phyloP scores from a whole-genome alignment of 192 early-diverging fungal species.

The Backusella tuberculispora region DNA sequence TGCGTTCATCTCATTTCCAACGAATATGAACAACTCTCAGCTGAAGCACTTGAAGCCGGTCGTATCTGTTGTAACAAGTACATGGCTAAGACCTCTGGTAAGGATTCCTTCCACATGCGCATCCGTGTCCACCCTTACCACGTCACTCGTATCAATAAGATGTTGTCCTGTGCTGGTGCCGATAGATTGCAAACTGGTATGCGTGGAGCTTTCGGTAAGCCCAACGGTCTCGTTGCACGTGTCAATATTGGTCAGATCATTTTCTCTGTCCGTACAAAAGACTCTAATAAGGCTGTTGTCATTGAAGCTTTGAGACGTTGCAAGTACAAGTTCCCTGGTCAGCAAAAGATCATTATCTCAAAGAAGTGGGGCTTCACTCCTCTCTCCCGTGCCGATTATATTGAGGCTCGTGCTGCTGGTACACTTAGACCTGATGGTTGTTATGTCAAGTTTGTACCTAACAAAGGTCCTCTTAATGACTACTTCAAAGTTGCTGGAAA shows the following conservation, averaged over 20 bases:
- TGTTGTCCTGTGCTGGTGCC: constrained; percentile 99
- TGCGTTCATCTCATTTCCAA: constrained; percentile 94
- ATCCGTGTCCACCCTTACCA: constrained; percentile 99
- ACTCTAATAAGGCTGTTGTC: constrained; percentile 89
- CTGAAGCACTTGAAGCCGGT: constrained; percentile 97
- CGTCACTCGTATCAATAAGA: constrained; percentile 99
- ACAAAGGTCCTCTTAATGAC: constrained; percentile 75
- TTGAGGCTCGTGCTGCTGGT: constrained; percentile 71
- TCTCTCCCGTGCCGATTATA: constrained; percentile 89
- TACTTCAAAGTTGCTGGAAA: constrained; percentile 27
- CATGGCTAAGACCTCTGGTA: constrained; percentile 94
- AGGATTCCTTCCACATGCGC: constrained; percentile 99
- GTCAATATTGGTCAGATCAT: constrained; percentile 98
- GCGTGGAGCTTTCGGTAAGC: constrained; percentile 99
- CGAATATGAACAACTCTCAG: constrained; percentile 97
- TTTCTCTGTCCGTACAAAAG: constrained; percentile 94
- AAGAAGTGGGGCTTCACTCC: constrained; percentile 99
- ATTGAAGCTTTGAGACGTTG: constrained; percentile 88
- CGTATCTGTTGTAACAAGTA: constrained; percentile 99
- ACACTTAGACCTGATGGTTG: constrained; percentile 89
- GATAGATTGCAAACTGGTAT: constrained; percentile 99
- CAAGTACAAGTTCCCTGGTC: constrained; percentile 99
- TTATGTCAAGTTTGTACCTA: constrained; percentile 90
- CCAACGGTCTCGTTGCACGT: constrained; percentile 92
- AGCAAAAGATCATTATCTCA: constrained; percentile 98